These are phyloP conservation scores for Sequoia sempervirens DNA, from an alignment of 75 land plant genomes.

Conservation along the genomic window DNA sequence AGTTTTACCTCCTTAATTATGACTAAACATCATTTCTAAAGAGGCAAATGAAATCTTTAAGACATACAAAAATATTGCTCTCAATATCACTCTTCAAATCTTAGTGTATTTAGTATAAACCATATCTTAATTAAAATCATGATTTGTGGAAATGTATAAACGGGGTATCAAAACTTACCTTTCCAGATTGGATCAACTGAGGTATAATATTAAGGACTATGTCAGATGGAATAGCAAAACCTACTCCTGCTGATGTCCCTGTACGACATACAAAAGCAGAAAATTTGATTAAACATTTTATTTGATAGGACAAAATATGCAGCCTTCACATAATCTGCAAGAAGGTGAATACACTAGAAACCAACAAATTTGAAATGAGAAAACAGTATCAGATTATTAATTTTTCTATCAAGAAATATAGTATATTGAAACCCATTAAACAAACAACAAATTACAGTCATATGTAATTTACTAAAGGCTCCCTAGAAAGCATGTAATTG, in stretches of 20 bases:
- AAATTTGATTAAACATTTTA: background rate
- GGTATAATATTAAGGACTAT: conserved; percentile 79
- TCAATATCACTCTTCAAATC: background rate
- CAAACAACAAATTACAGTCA: background rate
- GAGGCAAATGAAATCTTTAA: background rate
- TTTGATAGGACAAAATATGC: background rate
- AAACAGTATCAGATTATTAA: background rate
- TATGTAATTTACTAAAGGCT: background rate
- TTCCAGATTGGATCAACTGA: conserved; percentile 84
- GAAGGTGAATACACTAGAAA: background rate
- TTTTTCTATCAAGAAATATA: background rate
- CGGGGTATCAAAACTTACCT: conserved; percentile 34
- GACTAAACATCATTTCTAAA: background rate
- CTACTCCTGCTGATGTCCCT: conserved; percentile 98
- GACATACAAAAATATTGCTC: background rate
- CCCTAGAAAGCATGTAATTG: background rate
- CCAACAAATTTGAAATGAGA: background rate
- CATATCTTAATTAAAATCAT: background rate
- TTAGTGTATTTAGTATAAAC: background rate
- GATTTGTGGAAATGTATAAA: background rate
- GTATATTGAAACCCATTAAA: background rate
- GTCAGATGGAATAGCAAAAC: conserved; percentile 93
- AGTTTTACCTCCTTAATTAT: background rate
- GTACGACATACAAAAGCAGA: conserved; percentile 2
- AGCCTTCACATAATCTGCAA: background rate